Evolutionary conservation across 2,329 filamentous ascomycete species (phyloP), one percentile per base, ranked within the genome.

Genomic region (Simplicillium aogashimaense): DNA sequence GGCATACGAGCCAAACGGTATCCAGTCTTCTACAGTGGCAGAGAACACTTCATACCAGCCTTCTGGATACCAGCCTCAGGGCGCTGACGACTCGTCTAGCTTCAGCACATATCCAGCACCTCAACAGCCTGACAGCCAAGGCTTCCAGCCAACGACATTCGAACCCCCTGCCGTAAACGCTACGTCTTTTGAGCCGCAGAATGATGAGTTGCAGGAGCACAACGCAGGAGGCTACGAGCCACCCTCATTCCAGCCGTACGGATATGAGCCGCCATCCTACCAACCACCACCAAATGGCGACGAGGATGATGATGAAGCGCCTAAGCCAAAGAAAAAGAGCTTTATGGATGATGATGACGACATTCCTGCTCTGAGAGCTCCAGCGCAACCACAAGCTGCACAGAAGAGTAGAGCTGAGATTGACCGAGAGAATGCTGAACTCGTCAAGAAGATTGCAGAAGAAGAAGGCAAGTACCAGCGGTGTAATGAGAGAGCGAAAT

Each of bases 271-370:
- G 2, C 73, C 73, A 0, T 72, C 74, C 2, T 72, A 76, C 36
- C 69, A 80, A 17, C 69, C 76, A 3, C 20, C 20, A 25, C 20
- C 20, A 25, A 25, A 9, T 25, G 66, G 69, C 6, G 51, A 53
- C 12, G 55, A 65, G 3, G 59, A 61, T 6, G 65, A 65, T 2
- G 66, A 72, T 11, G 60, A 68, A 17, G 65, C 67, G 9, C 66
- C 73, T 7, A 81, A 76, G 50, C 68, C 73, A 0, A 85, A 85
- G 61, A 86, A 85, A 64, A 88, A 84, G 57, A 78, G 76, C 16
- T 80, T 87, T 51, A 85, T 92, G 74, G 82, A 90, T 53, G 83
- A 90, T 47, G 85, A 88, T 11, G 84, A 86, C 17, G 77, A 84
- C 43, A 72, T 84, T 34, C 66, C 77, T 28, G 64, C 66, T 7